phyloP scores from a whole-genome alignment of 371 early-diverging fungal genomes.

The Mortierella sp. region DNA sequence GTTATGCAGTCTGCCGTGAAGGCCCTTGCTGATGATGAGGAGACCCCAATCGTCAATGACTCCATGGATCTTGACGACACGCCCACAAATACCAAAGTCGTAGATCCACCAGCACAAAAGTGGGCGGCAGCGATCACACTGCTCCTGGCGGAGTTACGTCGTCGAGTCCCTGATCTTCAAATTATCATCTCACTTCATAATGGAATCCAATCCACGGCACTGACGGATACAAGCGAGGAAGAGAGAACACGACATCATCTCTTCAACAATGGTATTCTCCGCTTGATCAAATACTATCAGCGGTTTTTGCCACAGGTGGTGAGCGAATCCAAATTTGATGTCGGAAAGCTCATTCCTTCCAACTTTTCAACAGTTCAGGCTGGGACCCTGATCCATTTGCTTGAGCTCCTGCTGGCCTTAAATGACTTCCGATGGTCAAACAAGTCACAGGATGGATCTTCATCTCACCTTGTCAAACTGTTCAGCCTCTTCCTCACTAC shows the following conservation, averaged over 20 bases:
- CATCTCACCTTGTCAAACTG: constrained; percentile 69
- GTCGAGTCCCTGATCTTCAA: constrained; percentile 81
- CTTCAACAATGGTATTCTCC: constrained; percentile 63
- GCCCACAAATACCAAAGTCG: background rate
- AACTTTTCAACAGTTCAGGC: constrained; percentile 67
- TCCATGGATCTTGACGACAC: constrained; percentile 21
- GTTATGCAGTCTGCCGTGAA: constrained; percentile 46
- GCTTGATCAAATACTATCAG: constrained; percentile 76
- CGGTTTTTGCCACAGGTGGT: constrained; percentile 72
- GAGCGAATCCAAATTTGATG: constrained; percentile 77
- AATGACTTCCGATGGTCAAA: constrained; percentile 79
- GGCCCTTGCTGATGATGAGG: constrained; percentile 25
- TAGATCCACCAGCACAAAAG: constrained; percentile 39
- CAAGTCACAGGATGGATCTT: constrained; percentile 57
- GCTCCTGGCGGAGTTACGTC: constrained; percentile 68
- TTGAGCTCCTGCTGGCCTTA: constrained; percentile 68
- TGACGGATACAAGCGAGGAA: constrained; percentile 20
- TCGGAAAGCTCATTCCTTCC: constrained; percentile 77
- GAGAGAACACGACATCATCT: constrained; percentile 57
- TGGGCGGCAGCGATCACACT: constrained; percentile 40
- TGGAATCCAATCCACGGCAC: constrained; percentile 23
- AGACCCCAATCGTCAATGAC: background rate
- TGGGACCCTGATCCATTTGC: constrained; percentile 65
- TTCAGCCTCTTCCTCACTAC: constrained; percentile 67
- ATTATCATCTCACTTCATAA: constrained; percentile 68